Percentiles rank a stretch among this genome's conserved stretches.
Conservation (phyloP, 768 basidiomycete species). For the Termitomyces sp. region DNA sequence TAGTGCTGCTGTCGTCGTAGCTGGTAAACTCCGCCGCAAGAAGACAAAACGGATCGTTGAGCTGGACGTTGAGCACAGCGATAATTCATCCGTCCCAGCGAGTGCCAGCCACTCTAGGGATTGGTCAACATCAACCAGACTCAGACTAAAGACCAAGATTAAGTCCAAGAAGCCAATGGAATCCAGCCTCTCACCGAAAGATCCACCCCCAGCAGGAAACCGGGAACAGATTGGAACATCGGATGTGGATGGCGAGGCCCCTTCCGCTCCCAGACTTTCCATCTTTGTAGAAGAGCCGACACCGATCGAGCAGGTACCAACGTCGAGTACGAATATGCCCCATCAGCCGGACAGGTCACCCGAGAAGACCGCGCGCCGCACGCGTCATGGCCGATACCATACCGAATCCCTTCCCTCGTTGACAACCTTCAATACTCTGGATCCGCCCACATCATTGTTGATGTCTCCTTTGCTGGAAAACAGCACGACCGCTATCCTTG, state of each 20-base stretch:
- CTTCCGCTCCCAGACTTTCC: not conserved
- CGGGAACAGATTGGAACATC: conserved; percentile 20
- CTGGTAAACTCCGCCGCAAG: conserved; percentile 49
- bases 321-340: conserved; percentile 4
- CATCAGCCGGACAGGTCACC: not conserved
- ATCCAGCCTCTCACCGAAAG: not conserved
- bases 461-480: conserved; percentile 5
- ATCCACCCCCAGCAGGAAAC: conserved; percentile 9
- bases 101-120: conserved; percentile 27
- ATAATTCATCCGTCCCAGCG: conserved; percentile 23
- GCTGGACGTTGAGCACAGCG: conserved; percentile 52
- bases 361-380: conserved; percentile 21
- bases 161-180: conserved; percentile 20
- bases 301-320: not conserved
- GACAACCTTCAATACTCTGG: conserved; percentile 12
- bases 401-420: conserved; percentile 40
- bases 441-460: conserved; percentile 11
- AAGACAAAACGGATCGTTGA: conserved; percentile 78
- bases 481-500: conserved; percentile 7
- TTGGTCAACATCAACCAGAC: conserved; percentile 24
- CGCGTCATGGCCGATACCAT: conserved; percentile 48
- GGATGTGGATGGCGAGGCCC: conserved; percentile 3
- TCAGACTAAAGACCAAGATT: conserved; percentile 22
- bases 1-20: conserved; percentile 29
- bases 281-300: conserved; percentile 11